A percentile compares a stretch with the other conserved stretches of the same genome.
Evolutionary conservation across 2,329 filamentous ascomycete genomes (phyloP).

Genomic region (Pseudogymnoascus sp.): DNA sequence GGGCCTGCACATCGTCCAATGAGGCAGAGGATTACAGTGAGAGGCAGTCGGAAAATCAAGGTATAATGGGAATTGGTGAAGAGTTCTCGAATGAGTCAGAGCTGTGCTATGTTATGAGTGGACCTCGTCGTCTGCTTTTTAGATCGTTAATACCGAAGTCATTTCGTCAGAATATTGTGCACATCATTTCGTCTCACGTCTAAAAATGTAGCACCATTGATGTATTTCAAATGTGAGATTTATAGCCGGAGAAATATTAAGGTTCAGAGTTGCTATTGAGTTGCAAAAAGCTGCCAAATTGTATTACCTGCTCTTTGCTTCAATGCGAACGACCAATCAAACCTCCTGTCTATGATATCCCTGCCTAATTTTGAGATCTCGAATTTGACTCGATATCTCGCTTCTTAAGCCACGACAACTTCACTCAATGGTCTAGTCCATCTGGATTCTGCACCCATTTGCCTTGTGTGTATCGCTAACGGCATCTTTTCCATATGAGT

Average conservation of each 20-base stretch:
- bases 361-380: not conserved
- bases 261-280: too few species aligned
- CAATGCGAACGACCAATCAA: not conserved
- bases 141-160: not conserved
- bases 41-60: not conserved
- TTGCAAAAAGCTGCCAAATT: not conserved
- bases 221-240: too few species aligned
- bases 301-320: not conserved
- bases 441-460: too few species aligned
- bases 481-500: too few species aligned
- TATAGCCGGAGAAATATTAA: not conserved
- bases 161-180: not conserved
- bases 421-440: too few species aligned
- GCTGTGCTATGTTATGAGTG: not conserved
- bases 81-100: not conserved
- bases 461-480: too few species aligned
- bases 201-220: too few species aligned
- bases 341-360: not conserved
- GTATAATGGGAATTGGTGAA: not conserved
- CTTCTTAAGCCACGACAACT: too few species aligned
- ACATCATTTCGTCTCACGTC: too few species aligned
- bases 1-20: not conserved
- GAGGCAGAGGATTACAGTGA: not conserved
- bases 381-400: not conserved
- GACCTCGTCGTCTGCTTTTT: not conserved